Evolutionary conservation across 139 green algal genomes (phyloP), one percentile per base, ranked within the genome.

Genomic region (Ettlia oleoabundans): DNA sequence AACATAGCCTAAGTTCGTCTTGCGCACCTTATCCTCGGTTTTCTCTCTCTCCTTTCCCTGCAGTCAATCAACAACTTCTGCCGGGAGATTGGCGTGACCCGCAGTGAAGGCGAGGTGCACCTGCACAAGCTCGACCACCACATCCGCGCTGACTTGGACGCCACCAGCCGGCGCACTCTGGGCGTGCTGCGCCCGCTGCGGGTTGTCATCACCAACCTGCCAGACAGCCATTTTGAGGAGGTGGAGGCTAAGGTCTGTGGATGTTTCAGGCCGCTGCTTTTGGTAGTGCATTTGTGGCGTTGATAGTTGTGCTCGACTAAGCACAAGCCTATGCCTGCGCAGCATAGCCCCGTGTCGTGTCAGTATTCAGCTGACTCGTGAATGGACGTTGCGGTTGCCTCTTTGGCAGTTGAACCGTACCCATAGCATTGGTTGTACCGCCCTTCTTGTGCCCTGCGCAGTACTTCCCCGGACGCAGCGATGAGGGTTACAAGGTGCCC

Each of bases 61-160:
- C 82, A 87, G 78, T 92, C 95, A 55, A 96, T 99, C 92, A 99
- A 99, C 86, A 89, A 85, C 42, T 99, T 99, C 81, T 99, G 95
- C 88, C 80, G 89, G 4, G 93, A 98, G 87, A 88, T 96, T 2
- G 93, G 94, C 85, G 95, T 98, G 86, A 97, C 93, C 7, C 90
- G 95, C 74, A 93, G 90, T 66, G 96, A 98, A 62, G 96, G 95
- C 78, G 87, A 94, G 37, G 91, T 99, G 52, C 91, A 88, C 24
- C 89, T 97, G 81, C 94, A 98, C 86, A 92, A 92, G 65, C 89
- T 99, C 80, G 96, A 99, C 84, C 89, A 98, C 87, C 90, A 95
- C 84, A 88, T 98, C 1, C 91, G 97, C 9, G 33, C 73, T 2
- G 85, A 90, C 52, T 68, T 92, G 76, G 88, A 93, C 73, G 65